Evolutionary conservation across 192 early-diverging fungal species (phyloP).

Genomic region (Umbelopsis sp.): DNA sequence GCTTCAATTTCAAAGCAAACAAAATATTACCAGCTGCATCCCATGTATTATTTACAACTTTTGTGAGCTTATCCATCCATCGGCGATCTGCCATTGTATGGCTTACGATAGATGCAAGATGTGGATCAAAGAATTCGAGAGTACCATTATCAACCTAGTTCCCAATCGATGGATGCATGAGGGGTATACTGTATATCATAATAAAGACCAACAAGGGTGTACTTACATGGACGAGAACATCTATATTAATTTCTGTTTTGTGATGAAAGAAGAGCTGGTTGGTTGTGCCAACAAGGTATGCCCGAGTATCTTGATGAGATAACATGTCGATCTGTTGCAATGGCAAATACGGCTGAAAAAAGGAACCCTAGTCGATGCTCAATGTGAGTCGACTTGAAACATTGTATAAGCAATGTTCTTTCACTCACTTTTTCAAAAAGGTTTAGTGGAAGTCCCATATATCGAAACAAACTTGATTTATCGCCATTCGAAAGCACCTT

Average conservation of each 20-base stretch:
- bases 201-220: neutral
- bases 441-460: slow-evolving; percentile 61
- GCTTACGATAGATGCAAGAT: slow-evolving; percentile 51
- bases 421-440: slow-evolving; percentile 60
- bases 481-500: slow-evolving; percentile 41
- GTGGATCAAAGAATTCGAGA: slow-evolving; percentile 68
- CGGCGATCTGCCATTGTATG: slow-evolving; percentile 72
- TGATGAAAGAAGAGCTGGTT: slow-evolving; percentile 82
- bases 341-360: slow-evolving; percentile 84
- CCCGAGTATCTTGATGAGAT: slow-evolving; percentile 61
- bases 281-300: slow-evolving; percentile 78
- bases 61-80: slow-evolving; percentile 80
- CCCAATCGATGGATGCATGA: neutral
- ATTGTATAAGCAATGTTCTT: neutral
- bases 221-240: slow-evolving; percentile 77
- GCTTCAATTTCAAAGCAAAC: neutral
- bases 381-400: neutral
- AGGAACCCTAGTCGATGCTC: slow-evolving; percentile 53
- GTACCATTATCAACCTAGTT: slow-evolving; percentile 70
- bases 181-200: neutral
- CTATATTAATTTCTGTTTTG: slow-evolving; percentile 62
- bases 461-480: slow-evolving; percentile 50
- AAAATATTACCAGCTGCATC: slow-evolving; percentile 48
- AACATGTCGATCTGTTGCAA: slow-evolving; percentile 83
- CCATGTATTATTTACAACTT: slow-evolving; percentile 63